phyloP scores from a whole-genome alignment of 768 basidiomycete species.

The Botryobasidium botryosum region DNA sequence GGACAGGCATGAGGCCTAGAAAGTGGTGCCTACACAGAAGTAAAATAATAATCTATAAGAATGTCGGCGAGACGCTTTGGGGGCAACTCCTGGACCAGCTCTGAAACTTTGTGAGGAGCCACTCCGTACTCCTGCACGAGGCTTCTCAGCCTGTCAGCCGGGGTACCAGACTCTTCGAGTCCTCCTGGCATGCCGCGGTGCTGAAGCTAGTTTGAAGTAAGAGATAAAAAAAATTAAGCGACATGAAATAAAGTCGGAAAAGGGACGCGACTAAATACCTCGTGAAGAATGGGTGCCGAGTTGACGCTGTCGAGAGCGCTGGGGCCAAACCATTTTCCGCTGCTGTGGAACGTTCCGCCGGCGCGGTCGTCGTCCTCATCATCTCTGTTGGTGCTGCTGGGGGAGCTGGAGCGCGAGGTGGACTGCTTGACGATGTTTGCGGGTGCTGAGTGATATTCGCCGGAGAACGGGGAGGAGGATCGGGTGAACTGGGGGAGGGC shows the following conservation, averaged over 20 bases:
- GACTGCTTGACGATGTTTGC: constrained; percentile 24
- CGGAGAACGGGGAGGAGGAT: constrained; percentile 1
- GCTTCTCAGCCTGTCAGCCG: constrained; percentile 68
- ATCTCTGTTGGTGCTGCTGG: constrained; percentile 58
- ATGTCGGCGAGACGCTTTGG: constrained; percentile 56
- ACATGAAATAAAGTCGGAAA: too few species aligned
- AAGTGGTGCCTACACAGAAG: constrained; percentile 36
- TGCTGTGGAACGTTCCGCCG: constrained; percentile 59
- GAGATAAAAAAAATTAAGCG: too few species aligned
- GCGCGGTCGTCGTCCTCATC: constrained; percentile 61
- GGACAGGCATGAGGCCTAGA: background rate
- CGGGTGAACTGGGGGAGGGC: constrained; percentile 43
- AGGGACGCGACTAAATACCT: constrained; percentile 27
- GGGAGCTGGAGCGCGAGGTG: constrained; percentile 29
- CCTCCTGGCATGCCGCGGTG: background rate
- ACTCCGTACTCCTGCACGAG: constrained; percentile 89
- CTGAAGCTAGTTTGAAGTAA: constrained; percentile 1
- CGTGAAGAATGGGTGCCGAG: constrained; percentile 60
- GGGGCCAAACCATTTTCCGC: constrained; percentile 73
- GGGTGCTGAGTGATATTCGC: background rate
- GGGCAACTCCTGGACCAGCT: constrained; percentile 77
- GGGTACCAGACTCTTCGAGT: constrained; percentile 21
- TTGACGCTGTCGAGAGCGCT: constrained; percentile 74
- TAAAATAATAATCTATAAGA: constrained; percentile 71
- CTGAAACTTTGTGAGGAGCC: constrained; percentile 75